phyloP scores from a whole-genome alignment of 306 rosid genomes.

The Cicer cuneatum region DNA sequence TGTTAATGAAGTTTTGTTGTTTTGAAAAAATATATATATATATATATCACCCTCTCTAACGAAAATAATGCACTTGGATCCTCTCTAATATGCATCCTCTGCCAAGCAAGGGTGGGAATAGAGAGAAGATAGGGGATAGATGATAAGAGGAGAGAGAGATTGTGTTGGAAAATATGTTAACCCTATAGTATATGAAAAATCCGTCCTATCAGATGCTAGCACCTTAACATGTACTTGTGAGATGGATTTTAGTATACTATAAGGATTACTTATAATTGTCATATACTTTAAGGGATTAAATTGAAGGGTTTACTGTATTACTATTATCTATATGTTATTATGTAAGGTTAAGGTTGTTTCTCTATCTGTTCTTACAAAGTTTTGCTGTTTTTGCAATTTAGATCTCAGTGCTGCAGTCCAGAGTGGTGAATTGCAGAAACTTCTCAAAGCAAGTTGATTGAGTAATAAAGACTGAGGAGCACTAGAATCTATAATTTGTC shows the following conservation, averaged over 20 bases:
- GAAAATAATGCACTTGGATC: neutral
- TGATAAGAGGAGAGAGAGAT: neutral
- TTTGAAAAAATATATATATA: too few relatives aligned
- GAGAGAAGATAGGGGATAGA: neutral
- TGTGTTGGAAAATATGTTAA: neutral
- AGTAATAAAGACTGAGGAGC: conserved; percentile 22
- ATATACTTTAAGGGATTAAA: neutral
- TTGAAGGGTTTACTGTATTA: neutral
- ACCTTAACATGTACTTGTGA: neutral
- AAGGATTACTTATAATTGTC: neutral
- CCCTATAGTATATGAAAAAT: neutral
- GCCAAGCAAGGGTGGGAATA: neutral
- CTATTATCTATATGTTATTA: neutral
- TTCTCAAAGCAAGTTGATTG: conserved; percentile 66
- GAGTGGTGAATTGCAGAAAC: conserved; percentile 83
- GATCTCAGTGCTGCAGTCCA: conserved; percentile 74
- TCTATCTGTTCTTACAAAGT: neutral
- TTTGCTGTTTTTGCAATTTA: conserved; percentile 40
- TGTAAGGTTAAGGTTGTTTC: neutral
- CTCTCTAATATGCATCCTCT: neutral
- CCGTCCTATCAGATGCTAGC: neutral
- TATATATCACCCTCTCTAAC: too few relatives aligned
- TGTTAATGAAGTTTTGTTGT: too few relatives aligned
- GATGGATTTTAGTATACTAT: neutral
- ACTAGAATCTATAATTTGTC: conserved; percentile 27